Conservation (phyloP, 345 rosid genomes). For the Carallia brachiata region DNA sequence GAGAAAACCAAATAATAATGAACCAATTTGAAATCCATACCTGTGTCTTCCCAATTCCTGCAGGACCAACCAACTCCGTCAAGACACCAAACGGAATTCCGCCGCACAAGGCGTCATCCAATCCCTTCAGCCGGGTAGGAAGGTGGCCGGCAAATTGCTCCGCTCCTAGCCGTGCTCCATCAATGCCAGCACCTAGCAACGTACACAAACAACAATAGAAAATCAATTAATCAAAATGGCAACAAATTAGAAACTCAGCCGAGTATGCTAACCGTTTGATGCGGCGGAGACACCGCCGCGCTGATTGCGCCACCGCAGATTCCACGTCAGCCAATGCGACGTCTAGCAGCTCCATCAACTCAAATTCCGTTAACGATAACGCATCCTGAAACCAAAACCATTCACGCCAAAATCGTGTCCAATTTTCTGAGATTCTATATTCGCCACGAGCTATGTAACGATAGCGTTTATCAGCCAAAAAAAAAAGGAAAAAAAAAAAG, state of each 20-base stretch:
- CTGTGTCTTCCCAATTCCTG: conserved; percentile 92
- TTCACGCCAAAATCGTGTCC: too few relatives aligned
- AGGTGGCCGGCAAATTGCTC: conserved; percentile 66
- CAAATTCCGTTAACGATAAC: conserved; percentile 64
- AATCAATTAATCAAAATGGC: background rate
- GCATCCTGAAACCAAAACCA: conserved; percentile 48
- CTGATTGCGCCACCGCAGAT: conserved; percentile 58
- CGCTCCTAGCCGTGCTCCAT: conserved; percentile 45
- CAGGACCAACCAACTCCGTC: conserved; percentile 79
- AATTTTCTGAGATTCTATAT: too few relatives aligned
- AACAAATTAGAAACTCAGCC: background rate
- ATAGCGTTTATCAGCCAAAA: background rate
- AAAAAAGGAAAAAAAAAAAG: background rate
- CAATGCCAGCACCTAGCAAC: conserved; percentile 44
- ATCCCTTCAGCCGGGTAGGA: conserved; percentile 65
- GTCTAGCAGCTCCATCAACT: conserved; percentile 67
- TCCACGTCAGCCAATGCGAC: conserved; percentile 52
- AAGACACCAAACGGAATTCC: conserved; percentile 86
- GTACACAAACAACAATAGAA: background rate
- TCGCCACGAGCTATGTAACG: too few relatives aligned
- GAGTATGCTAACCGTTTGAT: conserved; percentile 44
- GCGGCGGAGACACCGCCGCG: conserved; percentile 57
- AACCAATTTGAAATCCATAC: conserved; percentile 20
- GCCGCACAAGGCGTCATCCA: conserved; percentile 70
- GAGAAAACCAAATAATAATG: background rate